Conservation (phyloP, 352 stramenopile genomes). For the Pythium dissimile region DNA sequence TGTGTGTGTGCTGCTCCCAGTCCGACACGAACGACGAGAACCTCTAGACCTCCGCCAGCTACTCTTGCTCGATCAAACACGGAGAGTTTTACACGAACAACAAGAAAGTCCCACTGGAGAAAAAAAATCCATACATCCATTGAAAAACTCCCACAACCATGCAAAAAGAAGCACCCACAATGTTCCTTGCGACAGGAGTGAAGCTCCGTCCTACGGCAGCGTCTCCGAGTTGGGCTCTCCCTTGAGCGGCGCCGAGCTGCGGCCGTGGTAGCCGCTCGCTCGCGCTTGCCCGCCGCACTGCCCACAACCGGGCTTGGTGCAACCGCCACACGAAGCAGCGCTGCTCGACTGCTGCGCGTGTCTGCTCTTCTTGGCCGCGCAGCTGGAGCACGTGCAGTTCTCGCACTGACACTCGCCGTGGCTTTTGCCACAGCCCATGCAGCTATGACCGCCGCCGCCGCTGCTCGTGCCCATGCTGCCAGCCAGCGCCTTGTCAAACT, state of each 20-base stretch:
- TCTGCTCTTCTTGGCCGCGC: conserved; percentile 16
- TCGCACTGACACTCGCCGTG: conserved; percentile 29
- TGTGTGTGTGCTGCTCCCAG: neutral
- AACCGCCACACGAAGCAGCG: conserved; percentile 5
- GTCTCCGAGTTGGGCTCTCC: conserved; percentile 14
- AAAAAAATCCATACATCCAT: too few relatives aligned
- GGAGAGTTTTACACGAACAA: too few relatives aligned
- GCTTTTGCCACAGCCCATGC: conserved; percentile 18
- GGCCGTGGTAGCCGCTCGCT: conserved; percentile 8
- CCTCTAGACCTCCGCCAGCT: neutral
- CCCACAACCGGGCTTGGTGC: neutral
- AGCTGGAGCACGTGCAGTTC: conserved; percentile 32
- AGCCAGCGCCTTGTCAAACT: conserved; percentile 14
- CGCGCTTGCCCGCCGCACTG: neutral
- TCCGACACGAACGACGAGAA: conserved; percentile 6
- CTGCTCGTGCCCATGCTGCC: neutral
- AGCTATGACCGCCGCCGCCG: neutral
- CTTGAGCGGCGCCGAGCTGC: conserved; percentile 17
- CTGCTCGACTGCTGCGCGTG: neutral
- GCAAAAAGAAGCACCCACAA: too few relatives aligned
- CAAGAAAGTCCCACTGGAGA: too few relatives aligned
- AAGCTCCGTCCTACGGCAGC: conserved; percentile 1
- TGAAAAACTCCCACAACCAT: too few relatives aligned
- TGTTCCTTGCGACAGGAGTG: too few relatives aligned
- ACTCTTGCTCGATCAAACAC: neutral